phyloP scores from a whole-genome alignment of 2,329 filamentous ascomycete genomes.

The Hymenoscyphus fructigenus region DNA sequence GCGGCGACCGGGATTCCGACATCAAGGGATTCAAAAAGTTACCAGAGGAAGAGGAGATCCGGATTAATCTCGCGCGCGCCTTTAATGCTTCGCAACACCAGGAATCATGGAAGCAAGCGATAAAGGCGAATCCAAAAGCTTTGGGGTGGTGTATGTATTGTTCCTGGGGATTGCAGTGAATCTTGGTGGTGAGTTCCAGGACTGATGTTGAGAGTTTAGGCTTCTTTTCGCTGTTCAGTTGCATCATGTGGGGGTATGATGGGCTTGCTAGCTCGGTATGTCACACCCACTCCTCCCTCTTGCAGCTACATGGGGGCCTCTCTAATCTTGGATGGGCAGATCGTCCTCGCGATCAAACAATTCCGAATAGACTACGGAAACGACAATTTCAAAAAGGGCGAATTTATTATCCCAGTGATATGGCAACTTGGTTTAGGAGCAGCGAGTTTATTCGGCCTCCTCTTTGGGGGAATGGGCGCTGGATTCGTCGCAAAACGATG shows the following conservation, averaged over 20 bases:
- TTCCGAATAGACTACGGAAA: conserved; percentile 26
- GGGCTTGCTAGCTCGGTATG: conserved; percentile 26
- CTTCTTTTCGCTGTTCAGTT: conserved; percentile 24
- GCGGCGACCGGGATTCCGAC: neutral
- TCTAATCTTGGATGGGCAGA: conserved; percentile 16
- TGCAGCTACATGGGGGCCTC: no score
- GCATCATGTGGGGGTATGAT: conserved; percentile 31
- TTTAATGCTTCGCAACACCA: conserved; percentile 9
- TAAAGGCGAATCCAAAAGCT: conserved; percentile 19
- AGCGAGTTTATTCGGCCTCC: conserved; percentile 20
- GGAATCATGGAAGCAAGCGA: conserved; percentile 20
- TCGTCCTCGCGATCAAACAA: conserved; percentile 24
- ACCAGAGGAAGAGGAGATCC: conserved; percentile 4
- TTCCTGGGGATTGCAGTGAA: neutral
- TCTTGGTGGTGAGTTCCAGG: neutral
- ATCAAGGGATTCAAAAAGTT: neutral
- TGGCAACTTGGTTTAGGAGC: conserved; percentile 25
- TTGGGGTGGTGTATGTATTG: conserved; percentile 23
- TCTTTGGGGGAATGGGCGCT: conserved; percentile 22
- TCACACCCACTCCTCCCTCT: neutral
- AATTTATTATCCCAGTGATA: conserved; percentile 24
- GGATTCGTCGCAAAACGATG: conserved; percentile 22
- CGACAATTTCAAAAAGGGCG: conserved; percentile 12
- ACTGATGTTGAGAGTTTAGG: conserved; percentile 14
- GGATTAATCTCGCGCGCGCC: conserved; percentile 3